Evolutionary conservation across 805 yeast genomes (phyloP), one percentile per base, ranked within the genome.

Genomic region (Sungouiozyma intestinalis): DNA sequence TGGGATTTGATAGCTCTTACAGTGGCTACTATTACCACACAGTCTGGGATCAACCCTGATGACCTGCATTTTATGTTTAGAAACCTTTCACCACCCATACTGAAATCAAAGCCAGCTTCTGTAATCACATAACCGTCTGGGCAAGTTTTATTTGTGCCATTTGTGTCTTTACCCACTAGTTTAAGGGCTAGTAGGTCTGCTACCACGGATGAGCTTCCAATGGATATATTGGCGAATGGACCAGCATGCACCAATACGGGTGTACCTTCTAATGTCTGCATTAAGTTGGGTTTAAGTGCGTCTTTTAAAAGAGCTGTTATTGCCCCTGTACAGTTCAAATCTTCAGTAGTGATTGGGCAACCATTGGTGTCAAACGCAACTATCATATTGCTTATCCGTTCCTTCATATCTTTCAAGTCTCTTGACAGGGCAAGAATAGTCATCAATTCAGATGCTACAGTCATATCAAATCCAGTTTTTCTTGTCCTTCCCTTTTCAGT

Each of bases 11-110:
- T 76, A n/a, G 97, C 97, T 60, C 97, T 74, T 3, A 90, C 92
- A 29, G 97, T 90, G 33, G 97, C 96, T 45, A 90, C 97, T 54
- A 90, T 76, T 36, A 90, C 95, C 43, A 90, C 90, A 33, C 83
- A 83, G 61, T 88, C 94, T 33, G 97, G 97, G 33, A 72, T 67
- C 45, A 84, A 72, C 3, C 95, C 96, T 33, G 94, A 82, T 16
- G 94, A 74, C 62, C 97, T 80, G 65, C 97, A 87, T 69, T 90
- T 90, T 64, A 90, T 90, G 70, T 90, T 86, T 66, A 90, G 76
- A 68, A 90, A 90, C 57, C 97, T 76, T 71, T 90, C 98, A 53
- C 97, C 97, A 51, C 98, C 98, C 97, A 90, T 90, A 39, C 97
- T 90, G 72, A 92, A 90, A 66, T 90, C 97, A 67, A 90, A 90